Percentiles rank a stretch among this genome's conserved stretches.
phyloP scores from a whole-genome alignment of 139 green algal species.

The Tetratostichococcus sp. region DNA sequence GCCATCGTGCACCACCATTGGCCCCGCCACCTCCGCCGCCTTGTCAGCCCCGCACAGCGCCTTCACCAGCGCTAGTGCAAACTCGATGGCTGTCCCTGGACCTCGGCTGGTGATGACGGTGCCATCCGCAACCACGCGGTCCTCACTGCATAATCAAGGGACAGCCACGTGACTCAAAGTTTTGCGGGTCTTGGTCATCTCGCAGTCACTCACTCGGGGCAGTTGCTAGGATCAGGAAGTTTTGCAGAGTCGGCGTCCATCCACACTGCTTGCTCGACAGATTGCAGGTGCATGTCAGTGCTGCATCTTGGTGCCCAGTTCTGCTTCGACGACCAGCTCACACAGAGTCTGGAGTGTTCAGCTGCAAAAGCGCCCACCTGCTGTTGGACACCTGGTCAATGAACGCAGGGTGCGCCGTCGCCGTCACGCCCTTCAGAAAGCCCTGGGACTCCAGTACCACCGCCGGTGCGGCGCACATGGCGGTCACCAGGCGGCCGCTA shows the following conservation, averaged over 20 bases:
- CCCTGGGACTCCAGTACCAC: constrained; percentile 83
- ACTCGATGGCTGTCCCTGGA: constrained; percentile 93
- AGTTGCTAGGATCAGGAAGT: no score
- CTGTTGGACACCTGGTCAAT: constrained; percentile 63
- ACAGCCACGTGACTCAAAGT: no score
- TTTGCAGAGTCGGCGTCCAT: no score
- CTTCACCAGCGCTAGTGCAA: constrained; percentile 86
- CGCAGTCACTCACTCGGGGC: no score
- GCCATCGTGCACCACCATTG: constrained; percentile 79
- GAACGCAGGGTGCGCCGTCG: constrained; percentile 90
- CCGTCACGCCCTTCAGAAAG: constrained; percentile 65
- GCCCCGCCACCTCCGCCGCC: constrained; percentile 74
- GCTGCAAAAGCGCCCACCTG: no score
- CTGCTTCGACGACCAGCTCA: no score
- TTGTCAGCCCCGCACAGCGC: constrained; percentile 84
- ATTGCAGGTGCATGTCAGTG: no score
- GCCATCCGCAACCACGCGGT: constrained; percentile 87
- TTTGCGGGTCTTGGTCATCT: no score
- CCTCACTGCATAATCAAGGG: constrained; percentile 41
- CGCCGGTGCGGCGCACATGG: constrained; percentile 92
- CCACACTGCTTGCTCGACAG: no score
- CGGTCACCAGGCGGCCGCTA: constrained; percentile 51
- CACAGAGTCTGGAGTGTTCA: no score
- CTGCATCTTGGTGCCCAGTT: no score
- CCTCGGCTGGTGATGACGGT: constrained; percentile 78